Percentiles rank a stretch among this genome's conserved stretches.
These are phyloP conservation scores for Silene uniflora DNA, from an alignment of 148 eudicot genomes.

Conservation along the genomic window DNA sequence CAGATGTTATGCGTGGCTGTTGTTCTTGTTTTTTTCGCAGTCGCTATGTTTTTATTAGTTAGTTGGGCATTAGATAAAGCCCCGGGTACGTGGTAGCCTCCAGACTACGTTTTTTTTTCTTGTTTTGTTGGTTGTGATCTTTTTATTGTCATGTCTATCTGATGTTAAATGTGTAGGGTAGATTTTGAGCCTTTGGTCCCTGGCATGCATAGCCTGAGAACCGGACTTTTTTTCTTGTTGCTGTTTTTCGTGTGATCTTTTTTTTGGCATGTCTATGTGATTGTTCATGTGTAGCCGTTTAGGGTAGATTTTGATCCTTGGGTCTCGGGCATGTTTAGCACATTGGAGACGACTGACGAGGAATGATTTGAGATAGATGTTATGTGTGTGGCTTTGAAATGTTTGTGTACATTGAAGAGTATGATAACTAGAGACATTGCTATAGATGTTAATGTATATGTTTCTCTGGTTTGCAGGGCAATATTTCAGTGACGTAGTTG, in stretches of 20 bases:
- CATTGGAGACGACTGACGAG: background rate
- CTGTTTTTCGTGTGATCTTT: too few relatives aligned
- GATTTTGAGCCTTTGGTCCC: too few relatives aligned
- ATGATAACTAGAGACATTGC: background rate
- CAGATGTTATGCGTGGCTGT: background rate
- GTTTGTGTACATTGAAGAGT: background rate
- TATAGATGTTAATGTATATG: background rate
- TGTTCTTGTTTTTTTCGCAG: background rate
- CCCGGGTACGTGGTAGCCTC: too few relatives aligned
- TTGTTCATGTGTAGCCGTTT: too few relatives aligned
- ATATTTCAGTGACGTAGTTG: slow-evolving; percentile 69
- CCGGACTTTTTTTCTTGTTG: background rate
- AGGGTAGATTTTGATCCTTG: too few relatives aligned
- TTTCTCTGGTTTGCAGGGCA: slow-evolving; percentile 41
- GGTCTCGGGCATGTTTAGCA: background rate
- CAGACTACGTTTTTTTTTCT: background rate
- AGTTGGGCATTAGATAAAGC: too few relatives aligned
- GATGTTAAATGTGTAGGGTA: too few relatives aligned
- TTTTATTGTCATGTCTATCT: too few relatives aligned
- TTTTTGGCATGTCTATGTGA: too few relatives aligned
- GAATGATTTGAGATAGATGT: background rate
- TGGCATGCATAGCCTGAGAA: too few relatives aligned
- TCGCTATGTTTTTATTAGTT: too few relatives aligned
- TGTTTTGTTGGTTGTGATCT: too few relatives aligned
- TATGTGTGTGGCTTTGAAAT: background rate